Conservation (phyloP, 2,329 filamentous ascomycete genomes). For the Aspergillus tubingensis region DNA sequence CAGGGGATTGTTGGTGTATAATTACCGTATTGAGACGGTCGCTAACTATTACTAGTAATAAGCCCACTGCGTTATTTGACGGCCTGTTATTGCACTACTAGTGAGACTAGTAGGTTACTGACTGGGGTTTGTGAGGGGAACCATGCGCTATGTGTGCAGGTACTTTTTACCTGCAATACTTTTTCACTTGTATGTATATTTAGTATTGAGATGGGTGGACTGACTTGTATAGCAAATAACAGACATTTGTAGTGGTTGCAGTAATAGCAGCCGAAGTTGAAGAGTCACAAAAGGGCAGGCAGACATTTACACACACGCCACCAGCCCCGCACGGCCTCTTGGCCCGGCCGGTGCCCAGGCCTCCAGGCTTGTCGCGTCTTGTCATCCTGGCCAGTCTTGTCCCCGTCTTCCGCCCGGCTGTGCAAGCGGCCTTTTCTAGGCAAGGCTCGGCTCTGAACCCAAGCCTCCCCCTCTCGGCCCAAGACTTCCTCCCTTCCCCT, state of each 20-base stretch:
- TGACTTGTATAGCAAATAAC: too few relatives aligned
- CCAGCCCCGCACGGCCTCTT: slow-evolving; percentile 32
- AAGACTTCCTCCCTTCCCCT: slow-evolving; percentile 22
- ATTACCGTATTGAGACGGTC: neutral
- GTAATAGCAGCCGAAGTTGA: too few relatives aligned
- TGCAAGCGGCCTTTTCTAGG: slow-evolving; percentile 38
- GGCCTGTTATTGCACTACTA: neutral
- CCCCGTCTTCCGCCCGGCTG: slow-evolving; percentile 34
- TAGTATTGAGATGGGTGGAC: too few relatives aligned
- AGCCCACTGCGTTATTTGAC: neutral
- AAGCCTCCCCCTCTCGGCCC: slow-evolving; percentile 21
- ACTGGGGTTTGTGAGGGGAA: neutral
- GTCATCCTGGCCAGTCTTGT: slow-evolving; percentile 26
- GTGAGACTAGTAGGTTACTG: neutral
- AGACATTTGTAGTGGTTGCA: too few relatives aligned
- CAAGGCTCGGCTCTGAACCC: slow-evolving; percentile 34
- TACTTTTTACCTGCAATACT: too few relatives aligned
- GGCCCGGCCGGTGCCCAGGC: slow-evolving; percentile 28
- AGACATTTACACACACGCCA: slow-evolving; percentile 3
- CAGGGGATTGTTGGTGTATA: neutral
- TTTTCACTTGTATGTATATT: too few relatives aligned
- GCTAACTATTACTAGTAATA: neutral
- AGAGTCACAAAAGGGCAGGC: neutral
- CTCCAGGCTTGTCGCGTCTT: slow-evolving; percentile 22
- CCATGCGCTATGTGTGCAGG: neutral